Conservation (phyloP, 148 eudicot species). For the Vaccinium myrtillus region DNA sequence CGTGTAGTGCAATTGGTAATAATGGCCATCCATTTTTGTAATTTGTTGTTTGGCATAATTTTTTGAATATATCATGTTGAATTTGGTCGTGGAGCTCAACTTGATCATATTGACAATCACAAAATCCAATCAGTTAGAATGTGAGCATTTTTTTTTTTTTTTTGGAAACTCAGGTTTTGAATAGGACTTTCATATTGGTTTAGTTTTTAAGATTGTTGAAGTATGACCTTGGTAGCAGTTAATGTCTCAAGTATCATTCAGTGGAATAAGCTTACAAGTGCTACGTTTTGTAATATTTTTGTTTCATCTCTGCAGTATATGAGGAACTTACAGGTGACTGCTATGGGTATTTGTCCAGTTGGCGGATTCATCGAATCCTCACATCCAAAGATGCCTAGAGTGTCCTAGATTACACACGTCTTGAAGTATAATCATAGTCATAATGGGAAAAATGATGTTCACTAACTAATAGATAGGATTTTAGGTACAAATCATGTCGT, state of each 20-base stretch:
- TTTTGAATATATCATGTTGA: background rate
- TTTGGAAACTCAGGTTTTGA: background rate
- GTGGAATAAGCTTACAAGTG: constrained; percentile 4
- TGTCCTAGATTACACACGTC: background rate
- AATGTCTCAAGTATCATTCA: background rate
- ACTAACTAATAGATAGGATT: background rate
- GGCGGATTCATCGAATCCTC: background rate
- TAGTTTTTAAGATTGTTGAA: background rate
- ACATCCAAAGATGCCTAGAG: background rate
- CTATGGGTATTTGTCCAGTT: background rate
- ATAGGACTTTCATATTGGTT: background rate
- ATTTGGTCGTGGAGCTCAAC: background rate
- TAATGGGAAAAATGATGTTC: background rate
- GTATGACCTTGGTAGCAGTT: constrained; percentile 4
- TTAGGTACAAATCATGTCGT: background rate
- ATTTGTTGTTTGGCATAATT: background rate
- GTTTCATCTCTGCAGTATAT: background rate
- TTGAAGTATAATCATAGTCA: background rate
- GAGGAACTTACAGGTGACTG: background rate
- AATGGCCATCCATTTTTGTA: background rate
- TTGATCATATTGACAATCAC: background rate
- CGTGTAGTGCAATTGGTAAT: background rate
- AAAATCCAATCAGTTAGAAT: background rate
- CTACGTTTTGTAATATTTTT: background rate
- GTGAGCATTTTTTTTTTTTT: background rate